Base-by-base conservation (phyloP, 129 eudicot genomes). In the Centella asiatica region DNA sequence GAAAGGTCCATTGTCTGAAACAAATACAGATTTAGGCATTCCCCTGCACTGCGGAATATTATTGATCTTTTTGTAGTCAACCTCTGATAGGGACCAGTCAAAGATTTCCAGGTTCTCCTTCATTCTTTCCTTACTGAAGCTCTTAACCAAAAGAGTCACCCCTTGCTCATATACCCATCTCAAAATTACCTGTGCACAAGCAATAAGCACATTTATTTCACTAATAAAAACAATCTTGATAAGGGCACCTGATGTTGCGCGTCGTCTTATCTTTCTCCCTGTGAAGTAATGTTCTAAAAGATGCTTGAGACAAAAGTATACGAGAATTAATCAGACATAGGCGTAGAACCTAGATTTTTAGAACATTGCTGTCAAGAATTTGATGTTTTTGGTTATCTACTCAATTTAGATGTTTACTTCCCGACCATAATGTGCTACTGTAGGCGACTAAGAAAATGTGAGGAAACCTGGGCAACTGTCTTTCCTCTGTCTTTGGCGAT, bases 101-200 rank as follows among this genome's bases (percentile, higher is more conserved):
- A 81, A 76, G 4, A 76, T 72, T 25, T 53, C 36, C 34, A 72
- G 57, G 55, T 81, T 81, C 55, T 78, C 49, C 60, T 36, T 73
- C 76, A 78, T 73, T 34, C 79, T 81, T 7, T 73, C 71, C 46
- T 62, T 73, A 50, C 73, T 76, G 67, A 73, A 76, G 61, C 82
- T 76, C 82, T 71, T 81, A 26, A 69, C 80, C 39, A 70, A 48
- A 11, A 68, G 23, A 31, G 37, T 49, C 33, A 59, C 76, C 20
- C 77, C 77, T 61, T 76, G 79, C 64, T 76, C 77, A 52, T 72
- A 49, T 52, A 67, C 71, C 82, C 77, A 76, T 73, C 86, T 66
- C 29, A 77, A 63, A 3, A 60, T 60, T 2, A 77, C 77, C 82
- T 72, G 54, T 40, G 31, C 2, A 26, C 12, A 66, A 53, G 46